phyloP scores from a whole-genome alignment of 129 eudicot genomes.

The sunflower (Helianthus annuus) region DNA sequence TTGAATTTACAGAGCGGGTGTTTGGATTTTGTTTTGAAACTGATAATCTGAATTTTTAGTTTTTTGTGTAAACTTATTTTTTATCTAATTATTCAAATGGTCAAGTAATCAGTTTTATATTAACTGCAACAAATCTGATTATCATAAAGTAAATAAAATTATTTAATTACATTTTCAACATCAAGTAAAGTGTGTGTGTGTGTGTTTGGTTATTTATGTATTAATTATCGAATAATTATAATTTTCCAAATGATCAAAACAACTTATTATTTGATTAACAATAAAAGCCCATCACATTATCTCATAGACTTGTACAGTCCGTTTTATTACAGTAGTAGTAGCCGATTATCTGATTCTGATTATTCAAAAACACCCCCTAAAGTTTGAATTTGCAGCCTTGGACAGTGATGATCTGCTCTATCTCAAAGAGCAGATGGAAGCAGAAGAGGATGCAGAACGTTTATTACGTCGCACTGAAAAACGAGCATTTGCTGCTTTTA shows the following conservation, averaged over 20 bases:
- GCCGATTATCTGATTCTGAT: neutral
- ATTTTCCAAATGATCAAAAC: neutral
- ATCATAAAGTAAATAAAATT: no score
- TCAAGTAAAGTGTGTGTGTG: no score
- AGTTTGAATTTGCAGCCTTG: slow-evolving; percentile 76
- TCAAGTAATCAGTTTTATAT: no score
- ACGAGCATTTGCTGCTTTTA: slow-evolving; percentile 94
- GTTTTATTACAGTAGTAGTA: neutral
- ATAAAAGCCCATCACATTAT: neutral
- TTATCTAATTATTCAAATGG: no score
- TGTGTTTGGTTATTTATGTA: no score
- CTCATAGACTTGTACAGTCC: neutral
- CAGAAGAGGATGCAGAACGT: slow-evolving; percentile 98
- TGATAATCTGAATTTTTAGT: no score
- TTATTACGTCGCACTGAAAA: slow-evolving; percentile 92
- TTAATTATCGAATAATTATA: no score
- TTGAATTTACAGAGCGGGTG: no score
- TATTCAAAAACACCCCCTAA: slow-evolving; percentile 24
- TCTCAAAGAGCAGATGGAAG: slow-evolving; percentile 99
- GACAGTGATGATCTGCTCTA: slow-evolving; percentile 98
- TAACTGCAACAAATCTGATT: no score
- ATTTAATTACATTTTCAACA: no score
- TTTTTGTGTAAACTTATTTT: no score
- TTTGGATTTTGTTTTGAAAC: no score
- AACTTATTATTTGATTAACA: neutral